phyloP scores from a whole-genome alignment of 2,329 filamentous ascomycete species.

The Trichophyton rubrum region DNA sequence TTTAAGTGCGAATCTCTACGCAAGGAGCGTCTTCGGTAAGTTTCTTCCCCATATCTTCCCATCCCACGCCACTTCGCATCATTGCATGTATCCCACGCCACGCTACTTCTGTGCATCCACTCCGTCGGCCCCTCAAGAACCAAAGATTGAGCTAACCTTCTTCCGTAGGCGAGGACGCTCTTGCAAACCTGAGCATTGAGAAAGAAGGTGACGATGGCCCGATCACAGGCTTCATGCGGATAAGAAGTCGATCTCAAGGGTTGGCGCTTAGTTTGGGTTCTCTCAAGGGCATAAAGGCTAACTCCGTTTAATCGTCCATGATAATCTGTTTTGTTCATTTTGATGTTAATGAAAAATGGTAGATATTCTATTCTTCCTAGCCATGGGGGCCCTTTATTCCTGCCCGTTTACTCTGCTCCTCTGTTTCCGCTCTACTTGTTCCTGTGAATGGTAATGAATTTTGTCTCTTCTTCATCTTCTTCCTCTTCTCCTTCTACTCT shows the following conservation, averaged over 20 bases:
- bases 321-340: conserved; percentile 13
- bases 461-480: neutral
- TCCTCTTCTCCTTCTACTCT: neutral
- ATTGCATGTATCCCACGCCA: no score
- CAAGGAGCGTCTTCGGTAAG: conserved; percentile 95
- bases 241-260: conserved; percentile 92
- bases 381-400: neutral
- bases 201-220: conserved; percentile 91
- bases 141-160: conserved; percentile 15
- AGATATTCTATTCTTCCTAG: conserved; percentile 1
- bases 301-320: conserved; percentile 26
- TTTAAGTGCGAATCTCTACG: conserved; percentile 91
- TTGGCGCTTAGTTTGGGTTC: conserved; percentile 86
- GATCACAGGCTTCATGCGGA: conserved; percentile 93
- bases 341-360: neutral
- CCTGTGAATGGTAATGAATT: neutral
- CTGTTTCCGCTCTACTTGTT: neutral
- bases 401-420: neutral
- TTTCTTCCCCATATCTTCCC: conserved; percentile 17
- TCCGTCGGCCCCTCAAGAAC: neutral
- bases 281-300: conserved; percentile 83
- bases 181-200: conserved; percentile 95
- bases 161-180: conserved; percentile 79
- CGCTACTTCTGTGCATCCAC: neutral
- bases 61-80: no score